These are phyloP conservation scores for Saccharomycopsis synnaedendra DNA, from an alignment of 805 yeast genomes.

Conservation along the genomic window DNA sequence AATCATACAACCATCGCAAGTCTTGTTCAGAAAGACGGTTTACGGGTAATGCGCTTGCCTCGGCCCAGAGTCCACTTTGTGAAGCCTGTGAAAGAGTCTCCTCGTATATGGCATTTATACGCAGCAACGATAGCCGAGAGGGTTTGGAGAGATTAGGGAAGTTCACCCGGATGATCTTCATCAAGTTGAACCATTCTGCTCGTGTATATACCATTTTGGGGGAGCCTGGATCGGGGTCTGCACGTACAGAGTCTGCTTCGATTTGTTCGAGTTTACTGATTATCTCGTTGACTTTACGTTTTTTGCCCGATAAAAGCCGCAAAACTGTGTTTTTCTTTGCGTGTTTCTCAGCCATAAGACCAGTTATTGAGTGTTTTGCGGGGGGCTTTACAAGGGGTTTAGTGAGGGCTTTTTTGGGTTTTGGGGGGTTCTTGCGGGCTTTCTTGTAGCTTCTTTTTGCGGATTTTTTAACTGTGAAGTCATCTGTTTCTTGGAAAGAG, in stretches of 20 bases:
- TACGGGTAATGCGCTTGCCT: slow-evolving; percentile 14
- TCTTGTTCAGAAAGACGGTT: slow-evolving; percentile 11
- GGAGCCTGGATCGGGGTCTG: not conserved
- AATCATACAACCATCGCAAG: slow-evolving; percentile 14
- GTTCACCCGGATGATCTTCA: slow-evolving; percentile 18
- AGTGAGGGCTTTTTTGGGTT: not conserved
- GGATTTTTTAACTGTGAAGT: not conserved
- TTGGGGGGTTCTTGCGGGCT: not conserved
- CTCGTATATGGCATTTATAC: slow-evolving; percentile 19
- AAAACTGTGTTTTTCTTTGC: slow-evolving; percentile 17
- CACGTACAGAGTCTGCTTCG: not conserved
- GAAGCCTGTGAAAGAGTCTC: not conserved
- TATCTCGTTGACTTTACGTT: slow-evolving; percentile 22
- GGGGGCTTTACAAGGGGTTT: not conserved
- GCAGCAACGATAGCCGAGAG: slow-evolving; percentile 20
- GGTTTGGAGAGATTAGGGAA: slow-evolving; percentile 21
- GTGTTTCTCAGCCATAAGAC: slow-evolving; percentile 1
- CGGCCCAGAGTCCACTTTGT: slow-evolving; percentile 10
- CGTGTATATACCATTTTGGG: slow-evolving; percentile 19
- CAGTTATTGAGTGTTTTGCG: slow-evolving; percentile 1
- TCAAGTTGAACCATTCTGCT: slow-evolving; percentile 22
- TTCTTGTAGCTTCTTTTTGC: not conserved
- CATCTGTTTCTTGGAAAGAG: not conserved
- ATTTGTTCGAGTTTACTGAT: slow-evolving; percentile 17
- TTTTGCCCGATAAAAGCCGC: slow-evolving; percentile 23